Conservation (phyloP, 352 stramenopile species). For the Elongisporangium senticosum region DNA sequence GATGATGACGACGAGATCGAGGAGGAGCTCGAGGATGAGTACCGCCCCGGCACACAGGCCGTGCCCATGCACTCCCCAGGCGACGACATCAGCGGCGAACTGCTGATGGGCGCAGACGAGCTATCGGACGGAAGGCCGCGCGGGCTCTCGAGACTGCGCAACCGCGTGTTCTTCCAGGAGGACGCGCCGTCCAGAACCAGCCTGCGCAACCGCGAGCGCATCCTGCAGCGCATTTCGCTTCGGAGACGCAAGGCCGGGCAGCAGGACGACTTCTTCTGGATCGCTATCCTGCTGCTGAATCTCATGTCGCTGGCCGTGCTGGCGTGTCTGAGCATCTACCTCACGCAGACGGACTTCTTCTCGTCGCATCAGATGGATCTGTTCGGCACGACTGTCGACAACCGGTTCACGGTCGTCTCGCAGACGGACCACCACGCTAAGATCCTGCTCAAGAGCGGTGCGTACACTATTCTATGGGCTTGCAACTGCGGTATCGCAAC, state of each 20-base stretch:
- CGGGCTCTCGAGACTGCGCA: constrained; percentile 11
- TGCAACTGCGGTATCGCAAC: not conserved
- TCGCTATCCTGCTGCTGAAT: constrained; percentile 55
- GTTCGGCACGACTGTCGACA: constrained; percentile 78
- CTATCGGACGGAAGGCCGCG: not conserved
- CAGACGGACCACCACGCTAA: constrained; percentile 49
- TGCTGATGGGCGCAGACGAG: constrained; percentile 26
- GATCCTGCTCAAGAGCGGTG: constrained; percentile 80
- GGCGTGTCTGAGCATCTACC: constrained; percentile 52
- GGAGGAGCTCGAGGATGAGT: constrained; percentile 37
- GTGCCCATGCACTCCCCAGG: constrained; percentile 70
- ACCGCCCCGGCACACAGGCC: constrained; percentile 41
- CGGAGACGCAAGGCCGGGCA: constrained; percentile 39
- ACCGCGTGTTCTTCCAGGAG: constrained; percentile 48
- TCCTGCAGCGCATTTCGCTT: constrained; percentile 55
- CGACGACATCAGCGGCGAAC: constrained; percentile 29
- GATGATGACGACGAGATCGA: constrained; percentile 11
- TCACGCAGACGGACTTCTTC: constrained; percentile 81
- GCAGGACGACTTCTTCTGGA: constrained; percentile 69
- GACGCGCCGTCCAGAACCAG: constrained; percentile 17
- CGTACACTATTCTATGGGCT: not conserved
- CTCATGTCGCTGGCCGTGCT: constrained; percentile 66
- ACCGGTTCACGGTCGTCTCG: constrained; percentile 75
- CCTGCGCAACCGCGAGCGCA: constrained; percentile 29
- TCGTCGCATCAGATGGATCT: constrained; percentile 72